phyloP scores from a whole-genome alignment of 306 rosid species.

The Quercus cerris region DNA sequence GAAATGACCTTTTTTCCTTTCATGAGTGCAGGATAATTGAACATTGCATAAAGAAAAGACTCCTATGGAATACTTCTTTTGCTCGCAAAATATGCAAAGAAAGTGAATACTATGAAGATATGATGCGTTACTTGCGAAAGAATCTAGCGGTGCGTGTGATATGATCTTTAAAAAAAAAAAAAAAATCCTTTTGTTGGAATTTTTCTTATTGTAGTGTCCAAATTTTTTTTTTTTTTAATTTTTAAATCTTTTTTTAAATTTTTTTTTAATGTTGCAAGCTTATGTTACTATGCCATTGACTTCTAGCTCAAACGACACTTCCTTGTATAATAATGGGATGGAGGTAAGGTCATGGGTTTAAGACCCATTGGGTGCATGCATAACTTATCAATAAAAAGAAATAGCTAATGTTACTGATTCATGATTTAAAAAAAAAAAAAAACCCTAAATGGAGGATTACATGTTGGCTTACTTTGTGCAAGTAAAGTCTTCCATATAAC shows the following conservation, averaged over 20 bases:
- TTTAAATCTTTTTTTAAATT: no score
- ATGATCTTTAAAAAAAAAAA: slow-evolving; percentile 5
- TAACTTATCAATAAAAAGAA: no score
- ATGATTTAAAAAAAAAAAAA: neutral
- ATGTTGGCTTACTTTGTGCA: neutral
- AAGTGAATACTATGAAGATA: slow-evolving; percentile 79
- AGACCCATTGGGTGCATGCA: no score
- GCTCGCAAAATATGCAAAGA: slow-evolving; percentile 77
- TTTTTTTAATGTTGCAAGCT: slow-evolving; percentile 2
- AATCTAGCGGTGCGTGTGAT: slow-evolving; percentile 70
- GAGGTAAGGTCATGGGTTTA: no score
- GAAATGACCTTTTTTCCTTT: neutral
- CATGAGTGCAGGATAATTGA: slow-evolving; percentile 64
- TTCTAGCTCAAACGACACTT: no score
- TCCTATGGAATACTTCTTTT: slow-evolving; percentile 74
- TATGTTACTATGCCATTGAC: neutral
- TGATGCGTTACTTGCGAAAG: slow-evolving; percentile 85
- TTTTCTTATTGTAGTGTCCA: slow-evolving; percentile 3
- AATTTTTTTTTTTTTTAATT: slow-evolving; percentile 4
- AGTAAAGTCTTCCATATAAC: slow-evolving; percentile 1
- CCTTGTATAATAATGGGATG: no score
- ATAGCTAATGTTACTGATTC: no score
- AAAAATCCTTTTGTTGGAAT: slow-evolving; percentile 11
- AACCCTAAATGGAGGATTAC: no score
- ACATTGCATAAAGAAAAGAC: slow-evolving; percentile 87